Evolutionary conservation across 768 basidiomycete species (phyloP), one percentile per base, ranked within the genome.

Genomic region (Goffeauzyma gilvescens): DNA sequence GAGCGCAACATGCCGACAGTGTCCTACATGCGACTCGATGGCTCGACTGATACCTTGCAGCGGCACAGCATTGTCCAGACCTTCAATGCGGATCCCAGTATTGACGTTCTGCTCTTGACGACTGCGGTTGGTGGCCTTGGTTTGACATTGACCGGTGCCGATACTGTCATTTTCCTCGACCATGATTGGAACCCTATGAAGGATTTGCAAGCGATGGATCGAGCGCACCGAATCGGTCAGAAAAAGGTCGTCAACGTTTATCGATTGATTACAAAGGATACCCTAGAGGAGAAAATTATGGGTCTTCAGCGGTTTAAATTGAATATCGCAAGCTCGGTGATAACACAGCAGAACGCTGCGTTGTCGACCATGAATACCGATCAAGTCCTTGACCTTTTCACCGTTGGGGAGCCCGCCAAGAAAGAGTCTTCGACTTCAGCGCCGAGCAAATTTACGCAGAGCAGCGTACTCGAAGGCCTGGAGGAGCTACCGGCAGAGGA

Each of bases 131-230:
- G 93, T 44, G 93, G 93, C 2, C 68, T 98, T 21, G 93, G 93
- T 6, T 67, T 98, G 58, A 98, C 90, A 15, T 67, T 98, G 50
- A 98, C 93, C 0, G 90, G 93, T 17, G 93, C 93, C 6, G 93
- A 98, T 60, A 98, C 93, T 0, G 93, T 98, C 45, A 93, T 98
- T 50, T 98, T 98, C 55, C 85, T 98, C 40, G 93, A 98, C 60
- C 93, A 98, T 55, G 93, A 98, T 62, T 98, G 93, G 93, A 98
- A 98, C 62, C 93, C 93, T 6, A 93, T 90, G 87, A 96, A 96
- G 63, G 93, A 98, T 67, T 67, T 96, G 5, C 93, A 98, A 59
- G 93, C 93, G 6, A 98, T 98, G 93, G 93, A 98, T 59, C 75
- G 93, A 45, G 93, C 93, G 1, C 93, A 96, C 66, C 79, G 93